These are phyloP conservation scores for Cercospora canescens DNA, from an alignment of 2,329 filamentous ascomycete species.

Conservation along the genomic window DNA sequence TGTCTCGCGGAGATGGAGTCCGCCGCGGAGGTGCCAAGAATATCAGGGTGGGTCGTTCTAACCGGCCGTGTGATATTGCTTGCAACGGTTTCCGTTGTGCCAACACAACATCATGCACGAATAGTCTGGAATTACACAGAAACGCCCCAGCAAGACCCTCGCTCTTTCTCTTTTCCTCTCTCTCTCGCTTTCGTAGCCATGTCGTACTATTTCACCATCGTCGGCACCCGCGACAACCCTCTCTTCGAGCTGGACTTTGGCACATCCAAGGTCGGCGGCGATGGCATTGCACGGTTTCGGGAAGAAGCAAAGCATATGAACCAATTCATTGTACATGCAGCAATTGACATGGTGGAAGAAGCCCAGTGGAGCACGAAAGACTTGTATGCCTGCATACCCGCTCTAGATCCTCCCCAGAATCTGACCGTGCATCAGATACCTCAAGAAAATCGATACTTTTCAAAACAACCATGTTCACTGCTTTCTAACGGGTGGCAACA, in stretches of 20 bases:
- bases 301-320: slow-evolving; percentile 91
- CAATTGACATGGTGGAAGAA: slow-evolving; percentile 93
- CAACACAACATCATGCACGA: background rate
- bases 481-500: slow-evolving; percentile 89
- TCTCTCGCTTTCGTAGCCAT: slow-evolving; percentile 56
- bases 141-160: background rate
- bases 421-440: slow-evolving; percentile 62
- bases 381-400: slow-evolving; percentile 58
- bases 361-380: slow-evolving; percentile 87
- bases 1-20: background rate
- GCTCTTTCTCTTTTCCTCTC: too few species aligned
- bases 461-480: slow-evolving; percentile 90
- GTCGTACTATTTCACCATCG: slow-evolving; percentile 98
- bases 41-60: background rate
- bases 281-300: slow-evolving; percentile 84
- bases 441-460: slow-evolving; percentile 96
- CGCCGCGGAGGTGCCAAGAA: slow-evolving; percentile 9
- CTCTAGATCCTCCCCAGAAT: background rate
- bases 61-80: background rate
- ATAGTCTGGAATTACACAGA: background rate
- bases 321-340: slow-evolving; percentile 94
- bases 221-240: slow-evolving; percentile 92
- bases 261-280: slow-evolving; percentile 91
- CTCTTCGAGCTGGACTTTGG: slow-evolving; percentile 97
- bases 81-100: background rate